Percentiles rank a stretch among this genome's conserved stretches.
phyloP scores from a whole-genome alignment of 108 stramenopile genomes.

The Hondaea fermentalgiana region DNA sequence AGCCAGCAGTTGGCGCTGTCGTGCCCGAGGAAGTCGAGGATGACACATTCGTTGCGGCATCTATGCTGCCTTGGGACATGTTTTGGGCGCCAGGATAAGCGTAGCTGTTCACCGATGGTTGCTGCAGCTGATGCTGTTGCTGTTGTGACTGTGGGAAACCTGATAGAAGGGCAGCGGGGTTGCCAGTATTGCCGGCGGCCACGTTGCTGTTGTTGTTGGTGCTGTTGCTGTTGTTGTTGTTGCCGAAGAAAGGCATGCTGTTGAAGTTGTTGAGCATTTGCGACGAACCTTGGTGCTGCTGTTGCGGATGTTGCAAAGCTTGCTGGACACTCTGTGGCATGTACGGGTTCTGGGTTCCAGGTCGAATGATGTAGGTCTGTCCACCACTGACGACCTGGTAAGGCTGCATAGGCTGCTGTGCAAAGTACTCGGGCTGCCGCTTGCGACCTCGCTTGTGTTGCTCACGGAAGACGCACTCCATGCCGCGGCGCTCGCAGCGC shows the following conservation, averaged over 20 bases:
- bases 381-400: not conserved
- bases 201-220: not conserved
- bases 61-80: no score
- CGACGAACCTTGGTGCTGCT: not conserved
- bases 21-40: no score
- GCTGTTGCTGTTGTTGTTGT: not conserved
- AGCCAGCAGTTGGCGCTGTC: no score
- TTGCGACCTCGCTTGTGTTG: slow-evolving; percentile 4
- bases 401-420: not conserved
- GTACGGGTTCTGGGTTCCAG: not conserved
- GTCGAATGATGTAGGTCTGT: not conserved
- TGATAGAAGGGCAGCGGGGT: not conserved
- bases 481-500: not conserved
- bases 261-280: not conserved
- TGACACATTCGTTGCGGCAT: no score
- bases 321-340: not conserved
- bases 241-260: not conserved
- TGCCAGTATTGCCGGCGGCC: not conserved
- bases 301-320: no score
- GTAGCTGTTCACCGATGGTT: no score
- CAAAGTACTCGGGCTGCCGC: not conserved
- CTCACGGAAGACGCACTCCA: not conserved
- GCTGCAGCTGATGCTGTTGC: not conserved
- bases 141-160: not conserved
- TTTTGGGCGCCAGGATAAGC: no score